Percentiles rank a stretch among this genome's conserved stretches.
These are phyloP conservation scores for Davidsoniella neocaledoniae DNA, from an alignment of 2,329 filamentous ascomycete species.

Conservation along the genomic window DNA sequence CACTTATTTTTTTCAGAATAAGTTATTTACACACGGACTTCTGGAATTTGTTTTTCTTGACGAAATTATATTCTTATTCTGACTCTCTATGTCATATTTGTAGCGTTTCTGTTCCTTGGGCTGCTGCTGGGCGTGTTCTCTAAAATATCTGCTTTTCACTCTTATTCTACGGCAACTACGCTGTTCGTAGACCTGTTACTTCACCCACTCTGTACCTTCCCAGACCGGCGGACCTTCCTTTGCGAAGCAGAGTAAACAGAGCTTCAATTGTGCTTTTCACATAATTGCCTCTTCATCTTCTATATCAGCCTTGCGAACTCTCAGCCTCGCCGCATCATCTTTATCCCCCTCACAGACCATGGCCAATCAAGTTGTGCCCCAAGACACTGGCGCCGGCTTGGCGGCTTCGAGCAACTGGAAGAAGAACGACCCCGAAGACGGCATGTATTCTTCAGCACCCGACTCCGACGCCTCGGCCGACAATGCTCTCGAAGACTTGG, in stretches of 20 bases:
- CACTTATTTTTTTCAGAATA: too few relatives aligned
- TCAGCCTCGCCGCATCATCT: not conserved
- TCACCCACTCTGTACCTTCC: not conserved
- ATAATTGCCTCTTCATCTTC: not conserved
- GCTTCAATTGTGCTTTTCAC: not conserved
- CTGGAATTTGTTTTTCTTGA: too few relatives aligned
- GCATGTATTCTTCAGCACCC: slow-evolving; percentile 14
- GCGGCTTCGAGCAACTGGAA: not conserved
- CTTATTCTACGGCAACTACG: too few relatives aligned
- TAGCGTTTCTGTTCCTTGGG: too few relatives aligned
- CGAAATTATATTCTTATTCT: too few relatives aligned
- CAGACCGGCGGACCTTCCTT: not conserved
- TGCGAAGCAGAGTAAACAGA: not conserved
- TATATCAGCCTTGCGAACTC: not conserved
- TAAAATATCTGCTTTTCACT: too few relatives aligned
- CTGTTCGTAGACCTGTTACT: not conserved
- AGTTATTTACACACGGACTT: too few relatives aligned
- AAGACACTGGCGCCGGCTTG: slow-evolving; percentile 5
- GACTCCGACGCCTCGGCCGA: slow-evolving; percentile 33
- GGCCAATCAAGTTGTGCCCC: not conserved
- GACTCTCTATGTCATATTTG: too few relatives aligned
- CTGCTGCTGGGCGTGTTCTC: too few relatives aligned
- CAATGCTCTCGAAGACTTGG: slow-evolving; percentile 44
- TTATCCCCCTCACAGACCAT: not conserved
- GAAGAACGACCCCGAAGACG: slow-evolving; percentile 13